Percentiles rank a stretch among this genome's conserved stretches.
These are phyloP conservation scores for Yarrowia sp. DNA, from an alignment of 805 yeast genomes.

Conservation along the genomic window DNA sequence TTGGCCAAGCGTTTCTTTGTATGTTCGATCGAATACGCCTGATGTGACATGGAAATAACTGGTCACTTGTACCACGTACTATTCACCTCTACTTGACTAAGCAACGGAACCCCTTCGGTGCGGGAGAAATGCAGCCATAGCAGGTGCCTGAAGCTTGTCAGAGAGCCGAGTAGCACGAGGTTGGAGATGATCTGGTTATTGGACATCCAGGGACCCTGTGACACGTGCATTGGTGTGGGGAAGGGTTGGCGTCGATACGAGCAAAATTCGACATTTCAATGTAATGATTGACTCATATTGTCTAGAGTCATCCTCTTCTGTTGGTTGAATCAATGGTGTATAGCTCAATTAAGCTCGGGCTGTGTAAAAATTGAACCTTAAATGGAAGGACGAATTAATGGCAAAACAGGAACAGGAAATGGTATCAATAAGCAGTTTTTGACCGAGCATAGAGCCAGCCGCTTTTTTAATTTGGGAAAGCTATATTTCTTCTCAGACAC, in stretches of 20 bases:
- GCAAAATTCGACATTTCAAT: background rate
- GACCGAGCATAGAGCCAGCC: too few species aligned
- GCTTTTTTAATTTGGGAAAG: too few species aligned
- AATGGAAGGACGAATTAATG: too few species aligned
- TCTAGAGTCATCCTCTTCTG: background rate
- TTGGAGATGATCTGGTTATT: background rate
- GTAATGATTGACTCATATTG: background rate
- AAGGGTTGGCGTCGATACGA: background rate
- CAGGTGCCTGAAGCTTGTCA: background rate
- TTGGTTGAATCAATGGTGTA: background rate
- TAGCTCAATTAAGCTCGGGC: conserved; percentile 12
- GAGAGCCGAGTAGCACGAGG: background rate
- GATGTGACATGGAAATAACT: too few species aligned
- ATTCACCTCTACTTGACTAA: too few species aligned
- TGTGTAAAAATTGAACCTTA: background rate
- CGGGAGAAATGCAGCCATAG: background rate
- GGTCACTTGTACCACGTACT: too few species aligned
- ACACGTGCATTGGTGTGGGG: background rate
- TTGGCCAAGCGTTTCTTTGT: too few species aligned
- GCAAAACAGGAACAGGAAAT: too few species aligned
- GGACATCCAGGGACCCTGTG: background rate
- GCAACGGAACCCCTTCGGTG: too few species aligned
- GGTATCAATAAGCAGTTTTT: too few species aligned
- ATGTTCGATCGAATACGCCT: too few species aligned
- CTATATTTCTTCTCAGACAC: too few species aligned